Percentiles rank a stretch among this genome's conserved stretches.
These are phyloP conservation scores for Aspergillus ustus DNA, from an alignment of 2,329 filamentous ascomycete genomes.

Conservation along the genomic window DNA sequence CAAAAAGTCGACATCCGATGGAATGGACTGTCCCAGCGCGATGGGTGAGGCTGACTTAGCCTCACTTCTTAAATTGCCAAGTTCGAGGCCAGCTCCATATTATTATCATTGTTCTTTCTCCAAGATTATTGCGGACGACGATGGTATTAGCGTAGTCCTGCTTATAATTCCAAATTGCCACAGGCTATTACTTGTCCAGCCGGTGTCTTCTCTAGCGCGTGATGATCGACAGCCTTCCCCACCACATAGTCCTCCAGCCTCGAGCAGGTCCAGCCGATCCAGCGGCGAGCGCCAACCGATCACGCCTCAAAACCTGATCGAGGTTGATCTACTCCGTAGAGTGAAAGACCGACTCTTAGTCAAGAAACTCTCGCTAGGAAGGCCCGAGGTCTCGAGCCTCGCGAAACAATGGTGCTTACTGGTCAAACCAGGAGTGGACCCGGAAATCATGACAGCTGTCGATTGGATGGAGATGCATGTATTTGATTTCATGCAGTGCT, in stretches of 20 bases:
- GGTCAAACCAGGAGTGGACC: not conserved
- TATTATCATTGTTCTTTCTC: not conserved
- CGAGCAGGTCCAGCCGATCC: conserved; percentile 1
- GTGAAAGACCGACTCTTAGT: not conserved
- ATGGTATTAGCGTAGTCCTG: not conserved
- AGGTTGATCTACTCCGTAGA: not conserved
- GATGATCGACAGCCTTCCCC: conserved; percentile 13
- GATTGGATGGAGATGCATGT: conserved; percentile 8
- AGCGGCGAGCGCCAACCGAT: not conserved
- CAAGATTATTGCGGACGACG: not conserved
- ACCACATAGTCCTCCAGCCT: not conserved
- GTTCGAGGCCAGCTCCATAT: not conserved
- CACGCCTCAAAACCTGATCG: not conserved
- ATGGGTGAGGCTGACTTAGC: conserved; percentile 10
- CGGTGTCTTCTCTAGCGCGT: not conserved
- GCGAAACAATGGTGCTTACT: not conserved
- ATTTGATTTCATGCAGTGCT: conserved; percentile 11
- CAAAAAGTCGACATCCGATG: too few relatives aligned
- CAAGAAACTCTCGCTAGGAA: not conserved
- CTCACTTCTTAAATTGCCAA: conserved; percentile 1
- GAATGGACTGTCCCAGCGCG: too few relatives aligned
- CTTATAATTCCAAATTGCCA: conserved; percentile 11
- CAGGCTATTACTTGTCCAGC: not conserved
- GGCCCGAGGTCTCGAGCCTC: not conserved
- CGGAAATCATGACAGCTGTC: not conserved